Conservation (phyloP, 140 eudicot species). For the Ambrosia hybrid region DNA sequence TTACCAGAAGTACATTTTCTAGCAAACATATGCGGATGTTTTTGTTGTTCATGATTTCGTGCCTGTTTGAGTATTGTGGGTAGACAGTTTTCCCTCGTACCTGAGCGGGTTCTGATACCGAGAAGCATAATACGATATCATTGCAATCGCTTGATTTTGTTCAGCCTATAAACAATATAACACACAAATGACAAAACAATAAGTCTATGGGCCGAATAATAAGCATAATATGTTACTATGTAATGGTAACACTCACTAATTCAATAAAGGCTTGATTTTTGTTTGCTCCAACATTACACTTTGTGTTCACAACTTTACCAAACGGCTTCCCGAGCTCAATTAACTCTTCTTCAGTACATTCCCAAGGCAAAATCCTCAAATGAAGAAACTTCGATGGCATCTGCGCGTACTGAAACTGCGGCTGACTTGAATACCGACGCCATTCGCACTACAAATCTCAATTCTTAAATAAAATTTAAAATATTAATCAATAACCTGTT, state of each 20-base stretch:
- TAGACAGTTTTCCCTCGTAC: conserved; percentile 80
- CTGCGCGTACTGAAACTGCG: conserved; percentile 86
- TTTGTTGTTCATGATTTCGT: conserved; percentile 94
- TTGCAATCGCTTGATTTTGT: conserved; percentile 75
- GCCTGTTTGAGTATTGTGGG: conserved; percentile 92
- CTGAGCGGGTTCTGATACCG: conserved; percentile 93
- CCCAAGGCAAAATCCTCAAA: conserved; percentile 93
- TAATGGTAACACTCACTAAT: conserved; percentile 50
- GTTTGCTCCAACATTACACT: conserved; percentile 95
- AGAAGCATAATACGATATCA: conserved; percentile 92
- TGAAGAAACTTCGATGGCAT: conserved; percentile 93
- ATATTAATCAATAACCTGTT: background rate
- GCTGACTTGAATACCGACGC: conserved; percentile 60
- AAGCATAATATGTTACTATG: background rate
- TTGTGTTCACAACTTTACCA: conserved; percentile 78
- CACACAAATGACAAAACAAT: background rate
- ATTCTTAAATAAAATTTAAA: conserved; percentile 2
- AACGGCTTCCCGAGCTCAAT: conserved; percentile 83
- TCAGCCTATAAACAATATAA: conserved; percentile 54
- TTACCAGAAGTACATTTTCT: conserved; percentile 89
- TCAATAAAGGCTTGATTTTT: conserved; percentile 95
- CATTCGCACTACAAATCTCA: conserved; percentile 36
- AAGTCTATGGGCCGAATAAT: background rate
- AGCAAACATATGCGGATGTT: conserved; percentile 89
- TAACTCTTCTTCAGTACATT: conserved; percentile 87